Evolutionary conservation across 805 yeast genomes (phyloP).

Genomic region (Wickerhamomyces chambardii): DNA sequence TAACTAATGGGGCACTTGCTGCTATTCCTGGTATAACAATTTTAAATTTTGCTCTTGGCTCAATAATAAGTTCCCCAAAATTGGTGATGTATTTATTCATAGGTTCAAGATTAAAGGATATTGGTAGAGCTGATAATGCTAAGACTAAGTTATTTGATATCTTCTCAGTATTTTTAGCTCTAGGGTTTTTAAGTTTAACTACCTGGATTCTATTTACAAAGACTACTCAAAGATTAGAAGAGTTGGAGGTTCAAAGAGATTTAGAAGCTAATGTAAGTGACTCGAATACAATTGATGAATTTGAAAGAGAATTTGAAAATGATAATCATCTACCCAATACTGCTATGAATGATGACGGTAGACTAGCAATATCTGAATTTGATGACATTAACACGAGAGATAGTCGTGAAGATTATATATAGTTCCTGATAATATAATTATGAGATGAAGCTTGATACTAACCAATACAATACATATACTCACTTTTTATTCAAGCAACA

Average conservation of each 20-base stretch:
- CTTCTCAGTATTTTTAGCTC: constrained; percentile 50
- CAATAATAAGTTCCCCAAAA: constrained; percentile 75
- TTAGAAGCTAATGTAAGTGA: constrained; percentile 4
- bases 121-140: constrained; percentile 51
- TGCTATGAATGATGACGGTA: not conserved
- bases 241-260: constrained; percentile 17
- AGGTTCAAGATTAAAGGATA: constrained; percentile 62
- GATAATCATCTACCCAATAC: not conserved
- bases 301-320: constrained; percentile 7
- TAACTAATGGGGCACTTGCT: constrained; percentile 88
- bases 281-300: constrained; percentile 5
- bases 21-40: constrained; percentile 71
- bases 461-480: too few relatives aligned
- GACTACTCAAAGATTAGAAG: constrained; percentile 26
- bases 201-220: constrained; percentile 61
- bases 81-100: constrained; percentile 66
- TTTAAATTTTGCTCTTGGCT: constrained; percentile 58
- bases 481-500: too few relatives aligned
- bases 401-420: too few relatives aligned
- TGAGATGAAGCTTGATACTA: too few relatives aligned
- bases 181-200: constrained; percentile 42
- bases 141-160: constrained; percentile 52
- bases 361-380: constrained; percentile 1
- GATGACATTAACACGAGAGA: constrained; percentile 4
- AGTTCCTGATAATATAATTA: too few relatives aligned